These are phyloP conservation scores for Mucor piriformis DNA, from an alignment of 371 early-diverging fungal genomes.

Conservation along the genomic window DNA sequence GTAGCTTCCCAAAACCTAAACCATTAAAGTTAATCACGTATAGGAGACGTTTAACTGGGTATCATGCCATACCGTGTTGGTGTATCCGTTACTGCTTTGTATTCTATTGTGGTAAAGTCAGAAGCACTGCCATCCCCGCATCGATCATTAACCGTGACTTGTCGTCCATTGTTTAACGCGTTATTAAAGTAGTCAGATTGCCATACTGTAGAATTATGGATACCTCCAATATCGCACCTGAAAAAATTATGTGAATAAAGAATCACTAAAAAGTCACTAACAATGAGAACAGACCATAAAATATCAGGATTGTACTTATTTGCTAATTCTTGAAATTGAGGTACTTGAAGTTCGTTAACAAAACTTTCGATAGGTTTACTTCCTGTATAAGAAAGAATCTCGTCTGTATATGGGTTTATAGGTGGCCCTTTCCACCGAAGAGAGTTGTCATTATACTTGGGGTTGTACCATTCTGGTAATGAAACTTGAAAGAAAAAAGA, in stretches of 20 bases:
- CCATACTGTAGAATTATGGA: conserved; percentile 40
- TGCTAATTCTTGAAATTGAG: conserved; percentile 38
- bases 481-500: conserved; percentile 30
- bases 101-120: conserved; percentile 44
- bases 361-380: conserved; percentile 27
- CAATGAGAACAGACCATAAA: conserved; percentile 33
- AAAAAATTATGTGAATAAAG: neutral
- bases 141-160: conserved; percentile 37
- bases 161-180: conserved; percentile 9
- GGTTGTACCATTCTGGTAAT: conserved; percentile 48
- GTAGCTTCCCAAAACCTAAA: conserved; percentile 42
- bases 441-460: conserved; percentile 28
- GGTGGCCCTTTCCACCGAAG: conserved; percentile 42
- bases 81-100: conserved; percentile 13
- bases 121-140: conserved; percentile 34
- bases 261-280: too few relatives aligned
- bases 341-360: conserved; percentile 43
- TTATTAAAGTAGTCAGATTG: conserved; percentile 32
- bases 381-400: conserved; percentile 27
- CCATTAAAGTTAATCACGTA: neutral
- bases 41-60: too few relatives aligned
- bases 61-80: conserved; percentile 26
- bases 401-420: conserved; percentile 27
- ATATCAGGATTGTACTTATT: conserved; percentile 32
- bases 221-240: conserved; percentile 44